These are phyloP conservation scores for Cicer cuneatum DNA, from an alignment of 306 rosid genomes.

Conservation along the genomic window DNA sequence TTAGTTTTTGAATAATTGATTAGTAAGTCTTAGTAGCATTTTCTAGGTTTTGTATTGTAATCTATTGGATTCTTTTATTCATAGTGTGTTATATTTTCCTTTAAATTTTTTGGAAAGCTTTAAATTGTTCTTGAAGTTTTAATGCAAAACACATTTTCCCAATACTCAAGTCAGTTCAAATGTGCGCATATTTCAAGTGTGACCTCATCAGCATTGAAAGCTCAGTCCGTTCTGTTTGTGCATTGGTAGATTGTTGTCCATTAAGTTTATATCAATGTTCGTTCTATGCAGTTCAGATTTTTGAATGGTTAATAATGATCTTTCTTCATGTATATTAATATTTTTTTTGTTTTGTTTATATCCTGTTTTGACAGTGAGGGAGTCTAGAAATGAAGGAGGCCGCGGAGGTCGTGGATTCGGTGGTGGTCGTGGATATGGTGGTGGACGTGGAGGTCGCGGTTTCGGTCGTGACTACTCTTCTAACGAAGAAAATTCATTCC, in stretches of 20 bases:
- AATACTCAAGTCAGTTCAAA: neutral
- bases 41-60: neutral
- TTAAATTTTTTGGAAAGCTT: neutral
- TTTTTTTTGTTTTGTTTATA: conserved; percentile 16
- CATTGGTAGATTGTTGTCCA: neutral
- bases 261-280: neutral
- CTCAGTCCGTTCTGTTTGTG: neutral
- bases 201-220: neutral
- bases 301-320: neutral
- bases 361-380: conserved; percentile 65
- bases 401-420: conserved; percentile 71
- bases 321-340: neutral
- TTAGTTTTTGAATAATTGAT: neutral
- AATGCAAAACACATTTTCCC: neutral
- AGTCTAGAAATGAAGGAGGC: conserved; percentile 65
- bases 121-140: neutral
- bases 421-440: conserved; percentile 66
- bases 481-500: conserved; percentile 58
- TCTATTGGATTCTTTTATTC: neutral
- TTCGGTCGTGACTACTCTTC: conserved; percentile 51
- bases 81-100: neutral
- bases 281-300: neutral
- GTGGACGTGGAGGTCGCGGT: conserved; percentile 60
- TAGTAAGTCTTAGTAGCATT: neutral
- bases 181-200: neutral